Conservation (phyloP, 129 eudicot genomes). For the Artemisia argyi region DNA sequence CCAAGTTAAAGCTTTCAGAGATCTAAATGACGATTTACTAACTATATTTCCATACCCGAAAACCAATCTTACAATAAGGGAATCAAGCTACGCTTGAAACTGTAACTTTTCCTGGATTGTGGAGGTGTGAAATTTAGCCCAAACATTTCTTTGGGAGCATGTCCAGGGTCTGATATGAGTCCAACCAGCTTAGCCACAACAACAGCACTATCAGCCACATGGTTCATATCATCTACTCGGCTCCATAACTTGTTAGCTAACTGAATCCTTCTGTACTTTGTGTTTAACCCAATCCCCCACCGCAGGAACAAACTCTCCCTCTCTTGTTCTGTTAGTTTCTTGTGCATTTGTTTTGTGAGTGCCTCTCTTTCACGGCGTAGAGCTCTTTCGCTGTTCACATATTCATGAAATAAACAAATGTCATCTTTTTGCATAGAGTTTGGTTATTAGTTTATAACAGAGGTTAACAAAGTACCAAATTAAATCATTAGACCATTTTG, state of each 20-base stretch:
- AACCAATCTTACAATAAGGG: constrained; percentile 43
- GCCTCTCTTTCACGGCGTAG: constrained; percentile 69
- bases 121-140: constrained; percentile 69
- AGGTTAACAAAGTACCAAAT: not conserved
- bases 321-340: constrained; percentile 70
- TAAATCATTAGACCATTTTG: not conserved
- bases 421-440: not conserved
- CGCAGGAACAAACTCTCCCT: constrained; percentile 59
- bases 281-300: constrained; percentile 72
- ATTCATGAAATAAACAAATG: not conserved
- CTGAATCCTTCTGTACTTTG: constrained; percentile 72
- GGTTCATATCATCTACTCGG: constrained; percentile 59
- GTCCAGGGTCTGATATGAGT: constrained; percentile 47
- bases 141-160: constrained; percentile 81
- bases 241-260: constrained; percentile 76
- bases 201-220: constrained; percentile 75
- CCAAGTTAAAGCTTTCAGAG: constrained; percentile 21
- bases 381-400: constrained; percentile 50
- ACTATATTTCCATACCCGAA: constrained; percentile 13
- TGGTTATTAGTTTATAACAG: not conserved
- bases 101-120: constrained; percentile 46
- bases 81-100: constrained; percentile 61
- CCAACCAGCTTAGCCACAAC: constrained; percentile 83
- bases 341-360: constrained; percentile 78
- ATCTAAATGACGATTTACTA: constrained; percentile 35